Evolutionary conservation across 2,329 filamentous ascomycete genomes (phyloP), one percentile per base, ranked within the genome.

Genomic region (Xylaria arbuscula): DNA sequence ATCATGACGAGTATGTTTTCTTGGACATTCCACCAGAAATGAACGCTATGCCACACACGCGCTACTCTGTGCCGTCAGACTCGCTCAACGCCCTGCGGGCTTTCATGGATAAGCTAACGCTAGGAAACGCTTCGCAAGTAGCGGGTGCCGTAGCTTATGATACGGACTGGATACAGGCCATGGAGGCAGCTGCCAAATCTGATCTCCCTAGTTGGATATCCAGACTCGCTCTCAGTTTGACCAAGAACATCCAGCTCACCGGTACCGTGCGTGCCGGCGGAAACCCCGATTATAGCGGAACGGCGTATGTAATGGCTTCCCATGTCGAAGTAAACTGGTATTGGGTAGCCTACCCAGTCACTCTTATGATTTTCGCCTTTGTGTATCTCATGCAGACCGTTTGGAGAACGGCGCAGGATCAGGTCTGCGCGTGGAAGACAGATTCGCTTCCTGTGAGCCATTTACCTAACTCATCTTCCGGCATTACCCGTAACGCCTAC

Each of bases 121-220:
- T 69, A 34, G 79, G 80, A 13, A 78, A 75, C 19, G 78, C 76
- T 55, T 75, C 76, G 40, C 74, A 72, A n/a, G 69, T 74, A 15
- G 72, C 72, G 11, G 75, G 72, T 17, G 66, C 68, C 0, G 62
- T 79, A 47, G 74, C 75, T 56, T 80, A 80, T 64, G 79, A 79
- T 8, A 81, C 79, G 2, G 80, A 82, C 67, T 81, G 79, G 80
- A 71, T 76, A 57, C 77, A 81, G 62, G 79, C 79, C 5, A 78
- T 81, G 70, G 79, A 78, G 67, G 77, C 78, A 56, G 76, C 79
- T 4, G 74, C 76, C 13, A 55, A 72, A 10, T 17, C 8, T 15
- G 74, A 79, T 57, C 72, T 80, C 19, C 54, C 73, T 6, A 59
- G 64, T 11, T 81, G 79, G 80, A 78, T 82, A 58, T 40, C 66